Conservation (phyloP, 163 green algal species). For the Chlorella variabilis region DNA sequence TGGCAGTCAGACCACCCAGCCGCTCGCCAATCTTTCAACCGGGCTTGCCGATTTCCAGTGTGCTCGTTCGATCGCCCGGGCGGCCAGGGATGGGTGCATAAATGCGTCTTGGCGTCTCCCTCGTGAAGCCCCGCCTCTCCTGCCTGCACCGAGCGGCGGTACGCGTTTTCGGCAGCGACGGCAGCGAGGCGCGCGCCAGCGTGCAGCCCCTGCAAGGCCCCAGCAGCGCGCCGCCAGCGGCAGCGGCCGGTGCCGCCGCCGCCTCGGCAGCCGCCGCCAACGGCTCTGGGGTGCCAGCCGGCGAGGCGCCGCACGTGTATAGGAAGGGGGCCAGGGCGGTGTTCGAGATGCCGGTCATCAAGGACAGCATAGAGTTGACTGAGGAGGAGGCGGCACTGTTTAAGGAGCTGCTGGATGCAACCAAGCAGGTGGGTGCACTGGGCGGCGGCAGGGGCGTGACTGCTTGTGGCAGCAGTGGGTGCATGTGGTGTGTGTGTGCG, state of each 20-base stretch:
- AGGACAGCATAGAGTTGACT: constrained; percentile 66
- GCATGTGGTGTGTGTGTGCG: too few species aligned
- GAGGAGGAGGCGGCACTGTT: constrained; percentile 82
- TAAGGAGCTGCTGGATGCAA: constrained; percentile 73
- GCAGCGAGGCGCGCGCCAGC: not conserved
- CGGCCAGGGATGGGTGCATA: too few species aligned
- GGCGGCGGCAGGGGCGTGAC: not conserved
- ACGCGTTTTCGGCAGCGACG: not conserved
- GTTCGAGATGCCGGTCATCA: constrained; percentile 31
- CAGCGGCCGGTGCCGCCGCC: not conserved
- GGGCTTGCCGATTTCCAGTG: too few species aligned
- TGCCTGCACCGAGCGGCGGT: constrained; percentile 16
- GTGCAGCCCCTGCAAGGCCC: too few species aligned
- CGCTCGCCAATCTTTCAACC: too few species aligned
- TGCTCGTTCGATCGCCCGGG: too few species aligned
- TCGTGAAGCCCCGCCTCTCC: not conserved
- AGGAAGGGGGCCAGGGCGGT: not conserved
- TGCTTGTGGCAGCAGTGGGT: not conserved
- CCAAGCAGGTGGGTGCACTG: constrained; percentile 31
- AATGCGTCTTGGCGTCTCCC: not conserved
- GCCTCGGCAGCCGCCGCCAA: not conserved
- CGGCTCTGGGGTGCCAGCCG: not conserved
- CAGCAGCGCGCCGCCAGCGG: not conserved
- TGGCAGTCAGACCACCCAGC: too few species aligned
- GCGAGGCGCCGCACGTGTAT: not conserved